These are phyloP conservation scores for Papiliotrema flavescens DNA, from an alignment of 1,284 basidiomycete species.

Conservation along the genomic window DNA sequence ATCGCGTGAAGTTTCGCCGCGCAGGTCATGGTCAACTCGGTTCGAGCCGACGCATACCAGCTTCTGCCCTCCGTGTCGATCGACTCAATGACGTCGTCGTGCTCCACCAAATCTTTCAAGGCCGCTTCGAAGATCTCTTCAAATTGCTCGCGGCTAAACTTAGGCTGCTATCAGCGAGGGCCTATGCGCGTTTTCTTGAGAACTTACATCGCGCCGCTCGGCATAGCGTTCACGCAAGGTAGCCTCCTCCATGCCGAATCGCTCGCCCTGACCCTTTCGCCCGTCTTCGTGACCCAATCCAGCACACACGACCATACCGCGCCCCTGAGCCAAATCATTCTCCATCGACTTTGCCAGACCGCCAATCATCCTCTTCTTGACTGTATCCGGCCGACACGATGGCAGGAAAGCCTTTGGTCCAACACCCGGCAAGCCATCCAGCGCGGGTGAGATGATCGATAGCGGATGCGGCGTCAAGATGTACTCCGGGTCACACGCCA, in stretches of 20 bases:
- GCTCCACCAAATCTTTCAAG: conserved; percentile 72
- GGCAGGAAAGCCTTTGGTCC: conserved; percentile 77
- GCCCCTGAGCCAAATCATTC: conserved; percentile 61
- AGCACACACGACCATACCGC: conserved; percentile 67
- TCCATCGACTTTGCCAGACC: conserved; percentile 71
- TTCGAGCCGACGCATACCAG: conserved; percentile 72
- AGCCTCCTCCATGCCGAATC: conserved; percentile 66
- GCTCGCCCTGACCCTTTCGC: conserved; percentile 68
- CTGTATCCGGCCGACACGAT: conserved; percentile 76
- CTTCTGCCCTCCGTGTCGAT: conserved; percentile 61
- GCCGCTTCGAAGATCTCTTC: conserved; percentile 58
- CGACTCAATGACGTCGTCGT: conserved; percentile 71
- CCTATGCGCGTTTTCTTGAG: neutral
- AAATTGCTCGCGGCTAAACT: conserved; percentile 35
- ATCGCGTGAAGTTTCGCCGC: conserved; percentile 64
- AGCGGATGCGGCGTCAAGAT: conserved; percentile 52
- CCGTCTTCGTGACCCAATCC: conserved; percentile 54
- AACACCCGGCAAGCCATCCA: conserved; percentile 73
- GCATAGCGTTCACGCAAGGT: conserved; percentile 42
- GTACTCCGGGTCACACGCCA: conserved; percentile 71
- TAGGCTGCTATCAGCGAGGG: conserved; percentile 20
- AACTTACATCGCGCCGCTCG: conserved; percentile 32
- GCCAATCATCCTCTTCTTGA: conserved; percentile 71
- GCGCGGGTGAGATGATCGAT: conserved; percentile 29
- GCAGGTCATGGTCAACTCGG: conserved; percentile 69